Evolutionary conservation across 2,329 filamentous ascomycete species (phyloP), one percentile per base, ranked within the genome.

Genomic region (Leptographium flavum): DNA sequence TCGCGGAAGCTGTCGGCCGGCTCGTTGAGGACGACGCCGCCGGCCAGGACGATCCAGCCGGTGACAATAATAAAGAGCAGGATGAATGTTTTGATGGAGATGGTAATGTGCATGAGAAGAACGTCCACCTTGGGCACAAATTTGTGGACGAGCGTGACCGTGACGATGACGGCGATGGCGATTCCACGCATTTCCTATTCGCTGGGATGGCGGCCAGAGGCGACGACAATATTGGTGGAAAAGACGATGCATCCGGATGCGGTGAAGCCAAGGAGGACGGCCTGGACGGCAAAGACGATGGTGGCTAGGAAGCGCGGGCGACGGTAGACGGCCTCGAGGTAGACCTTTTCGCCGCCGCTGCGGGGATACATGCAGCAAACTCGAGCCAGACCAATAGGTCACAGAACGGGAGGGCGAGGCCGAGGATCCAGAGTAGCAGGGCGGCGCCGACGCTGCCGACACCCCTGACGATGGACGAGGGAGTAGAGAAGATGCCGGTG

Each of bases 331-430:
- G 71, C 66, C 54, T 81, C 76, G 40, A 81, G 70, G 54, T 81
- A 81, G 56, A 79, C 76, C 64, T 81, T 81, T 50, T 80, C 76
- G 19, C 77, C 77, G 14, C 77, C 76, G 14, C 73, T 77, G 31
- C 71, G 65, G 3, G 76, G 76, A 31, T 79, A 77, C 4, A 73
- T 74, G 4, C 76, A 65, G 22, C 76, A 52, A 79, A 79, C 53
- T 80, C 77, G 41, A 81, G 67, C 56, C 73, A 80, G 5, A 81
- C 74, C 45, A 69, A 71, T 13, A 80, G 63, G 21, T 76, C 76
- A 50, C 66, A 69, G 52, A 75, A 74, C 3, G 76, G 73, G 22
- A 80, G 61, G 41, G 78, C 58, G 25, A 50, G 47, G 45, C 56
- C 58, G 17, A 59, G 53, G 3, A 59, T 53, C 60, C 60, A 62